These are phyloP conservation scores for Amylocarpus encephaloides DNA, from an alignment of 2,329 filamentous ascomycete species.

Conservation along the genomic window DNA sequence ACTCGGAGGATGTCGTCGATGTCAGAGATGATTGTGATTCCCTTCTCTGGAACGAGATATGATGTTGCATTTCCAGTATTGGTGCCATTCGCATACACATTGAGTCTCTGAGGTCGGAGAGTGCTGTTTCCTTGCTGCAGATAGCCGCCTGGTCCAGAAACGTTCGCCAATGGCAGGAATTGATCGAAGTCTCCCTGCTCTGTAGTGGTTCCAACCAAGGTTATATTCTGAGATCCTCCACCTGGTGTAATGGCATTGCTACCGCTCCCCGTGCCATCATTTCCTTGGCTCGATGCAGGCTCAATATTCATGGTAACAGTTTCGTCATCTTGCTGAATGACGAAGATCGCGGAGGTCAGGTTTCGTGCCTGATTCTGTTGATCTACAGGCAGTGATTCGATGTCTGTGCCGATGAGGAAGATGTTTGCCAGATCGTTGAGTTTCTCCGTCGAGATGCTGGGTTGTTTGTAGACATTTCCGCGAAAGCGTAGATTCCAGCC, in stretches of 20 bases:
- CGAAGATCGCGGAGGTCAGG: conserved; percentile 64
- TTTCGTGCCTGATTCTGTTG: conserved; percentile 66
- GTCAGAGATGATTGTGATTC: conserved; percentile 68
- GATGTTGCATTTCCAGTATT: conserved; percentile 66
- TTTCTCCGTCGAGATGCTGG: conserved; percentile 57
- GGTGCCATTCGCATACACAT: conserved; percentile 60
- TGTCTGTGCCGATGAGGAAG: conserved; percentile 60
- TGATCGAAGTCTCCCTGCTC: conserved; percentile 65
- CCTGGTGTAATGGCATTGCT: conserved; percentile 44
- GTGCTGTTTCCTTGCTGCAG: conserved; percentile 60
- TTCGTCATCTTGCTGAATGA: conserved; percentile 63
- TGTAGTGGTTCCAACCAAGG: conserved; percentile 60
- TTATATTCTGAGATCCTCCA: conserved; percentile 57
- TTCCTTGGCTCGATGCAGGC: conserved; percentile 50
- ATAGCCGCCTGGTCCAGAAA: conserved; percentile 44
- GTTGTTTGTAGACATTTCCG: conserved; percentile 76
- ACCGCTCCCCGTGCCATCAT: conserved; percentile 39
- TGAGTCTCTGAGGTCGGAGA: conserved; percentile 57
- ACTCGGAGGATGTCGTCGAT: conserved; percentile 77
- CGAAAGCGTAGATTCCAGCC: conserved; percentile 73
- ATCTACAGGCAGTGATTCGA: conserved; percentile 50
- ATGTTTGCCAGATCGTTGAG: conserved; percentile 63
- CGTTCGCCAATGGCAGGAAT: conserved; percentile 58
- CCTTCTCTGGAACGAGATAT: conserved; percentile 65
- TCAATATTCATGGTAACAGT: conserved; percentile 59